Evolutionary conservation across 148 eudicot species (phyloP), one percentile per base, ranked within the genome.

Genomic region (Chenopodium suecicum): DNA sequence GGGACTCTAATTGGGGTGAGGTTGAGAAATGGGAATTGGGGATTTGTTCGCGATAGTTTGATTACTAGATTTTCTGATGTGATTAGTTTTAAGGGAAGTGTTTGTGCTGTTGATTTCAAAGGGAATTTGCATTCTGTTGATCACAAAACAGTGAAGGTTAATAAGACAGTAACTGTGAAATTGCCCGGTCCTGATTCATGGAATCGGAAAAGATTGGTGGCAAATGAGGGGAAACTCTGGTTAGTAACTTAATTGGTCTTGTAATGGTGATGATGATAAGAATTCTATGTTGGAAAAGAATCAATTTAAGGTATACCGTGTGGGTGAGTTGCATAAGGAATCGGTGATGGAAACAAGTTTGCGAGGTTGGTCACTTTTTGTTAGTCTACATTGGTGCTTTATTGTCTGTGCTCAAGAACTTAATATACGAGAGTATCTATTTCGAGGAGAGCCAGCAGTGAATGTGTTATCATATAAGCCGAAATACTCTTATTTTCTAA

Each of bases 11-110:
- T 69, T 67, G 74, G 81, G 11, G 25, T 78, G 19, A 78, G 65
- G 19, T 9, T 68, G 9, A 69, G 20, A 50, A 68, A 17, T 69
- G 74, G 73, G 74, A 23, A 48, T 29, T 78, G 81, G 81, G 74
- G 74, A 29, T 67, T 67, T 48, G 65, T 48, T 2, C 47, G 64
- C 1, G 9, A 23, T 8, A 77, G 52, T 47, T 29, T 75, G 12
- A 22, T 58, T 32, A n/a, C 68, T n/a, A 9, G 11, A 48, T 48
- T 48, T 48, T 48, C 54, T 32, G 66, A 80, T 71, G 19, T 80
- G 41, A 20, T 62, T 11, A 31, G n/a, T 10, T 70, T 32, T 41
- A 25, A 7, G 3, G 75, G 56, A 25, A 41, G 7, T 17, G 23
- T 80, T 71, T 80, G 31, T 56, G 76, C 76, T 12, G 56, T 80